phyloP scores from a whole-genome alignment of 345 rosid species.

The Citrus trifoliata region DNA sequence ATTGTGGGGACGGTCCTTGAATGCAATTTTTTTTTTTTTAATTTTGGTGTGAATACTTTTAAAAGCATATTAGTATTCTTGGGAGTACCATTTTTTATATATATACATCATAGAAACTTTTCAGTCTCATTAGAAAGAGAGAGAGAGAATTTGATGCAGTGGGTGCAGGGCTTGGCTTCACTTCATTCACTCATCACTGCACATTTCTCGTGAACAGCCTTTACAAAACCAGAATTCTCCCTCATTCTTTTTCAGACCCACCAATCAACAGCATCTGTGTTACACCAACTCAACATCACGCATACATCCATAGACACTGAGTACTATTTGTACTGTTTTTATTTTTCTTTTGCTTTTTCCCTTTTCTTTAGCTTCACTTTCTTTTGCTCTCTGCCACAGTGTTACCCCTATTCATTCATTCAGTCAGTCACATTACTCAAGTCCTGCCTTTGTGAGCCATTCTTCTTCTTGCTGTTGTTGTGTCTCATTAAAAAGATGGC shows the following conservation, averaged over 20 bases:
- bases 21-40: not conserved
- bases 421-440: slow-evolving; percentile 4
- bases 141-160: slow-evolving; percentile 28
- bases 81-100: slow-evolving; percentile 3
- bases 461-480: slow-evolving; percentile 30
- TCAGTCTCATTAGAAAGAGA: not conserved
- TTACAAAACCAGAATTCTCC: slow-evolving; percentile 34
- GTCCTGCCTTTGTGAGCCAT: slow-evolving; percentile 15
- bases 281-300: not conserved
- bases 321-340: not conserved
- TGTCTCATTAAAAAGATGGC: slow-evolving; percentile 18
- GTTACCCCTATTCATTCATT: not conserved
- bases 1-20: slow-evolving; percentile 1
- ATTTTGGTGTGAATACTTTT: not conserved
- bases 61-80: slow-evolving; percentile 3
- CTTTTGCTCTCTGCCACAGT: slow-evolving; percentile 6
- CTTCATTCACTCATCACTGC: slow-evolving; percentile 51
- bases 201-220: slow-evolving; percentile 68
- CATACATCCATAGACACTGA: not conserved
- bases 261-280: slow-evolving; percentile 20
- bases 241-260: slow-evolving; percentile 30
- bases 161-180: not conserved
- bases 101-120: slow-evolving; percentile 1
- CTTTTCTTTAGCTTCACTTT: slow-evolving; percentile 4
- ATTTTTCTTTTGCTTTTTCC: not conserved